Percentiles rank a stretch among this genome's conserved stretches.
phyloP scores from a whole-genome alignment of 176 grass and related monocot species.

The Coix lacrymajobi region DNA sequence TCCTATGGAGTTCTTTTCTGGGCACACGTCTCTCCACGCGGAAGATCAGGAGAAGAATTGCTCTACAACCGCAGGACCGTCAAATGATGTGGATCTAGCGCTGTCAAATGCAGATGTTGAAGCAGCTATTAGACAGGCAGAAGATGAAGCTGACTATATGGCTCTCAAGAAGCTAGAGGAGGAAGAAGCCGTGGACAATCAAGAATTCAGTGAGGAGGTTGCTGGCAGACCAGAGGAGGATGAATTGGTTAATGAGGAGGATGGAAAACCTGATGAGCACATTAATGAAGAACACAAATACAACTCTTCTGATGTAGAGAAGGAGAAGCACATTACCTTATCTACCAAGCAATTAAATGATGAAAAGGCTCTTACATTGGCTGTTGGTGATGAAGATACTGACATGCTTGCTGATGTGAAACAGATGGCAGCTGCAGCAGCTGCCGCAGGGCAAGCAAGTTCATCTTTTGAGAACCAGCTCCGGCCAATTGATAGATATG shows the following conservation, averaged over 20 bases:
- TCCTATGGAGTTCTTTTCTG: slow-evolving; percentile 94
- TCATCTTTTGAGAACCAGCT: slow-evolving; percentile 98
- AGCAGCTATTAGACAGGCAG: slow-evolving; percentile 91
- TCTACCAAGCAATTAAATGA: slow-evolving; percentile 43
- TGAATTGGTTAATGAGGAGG: slow-evolving; percentile 86
- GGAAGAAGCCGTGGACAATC: slow-evolving; percentile 95
- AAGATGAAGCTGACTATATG: slow-evolving; percentile 99
- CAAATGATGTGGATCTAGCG: slow-evolving; percentile 30
- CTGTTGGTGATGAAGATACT: slow-evolving; percentile 81
- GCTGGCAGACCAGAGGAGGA: slow-evolving; percentile 68
- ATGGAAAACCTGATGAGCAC: slow-evolving; percentile 56
- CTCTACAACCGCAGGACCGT: slow-evolving; percentile 28
- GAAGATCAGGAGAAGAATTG: slow-evolving; percentile 44
- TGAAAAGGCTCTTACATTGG: slow-evolving; percentile 72
- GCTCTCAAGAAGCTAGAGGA: slow-evolving; percentile 94
- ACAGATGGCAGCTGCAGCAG: slow-evolving; percentile 93
- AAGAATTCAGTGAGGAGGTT: slow-evolving; percentile 93
- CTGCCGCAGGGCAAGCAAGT: slow-evolving; percentile 89
- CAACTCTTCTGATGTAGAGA: slow-evolving; percentile 41
- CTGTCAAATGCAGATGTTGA: slow-evolving; percentile 90
- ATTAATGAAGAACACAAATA: slow-evolving; percentile 60
- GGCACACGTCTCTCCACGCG: slow-evolving; percentile 33
- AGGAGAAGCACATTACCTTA: slow-evolving; percentile 50
- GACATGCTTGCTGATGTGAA: slow-evolving; percentile 98
- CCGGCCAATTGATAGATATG: slow-evolving; percentile 95